Conservation (phyloP, 2,329 filamentous ascomycete species). For the Trichoderma semiorbis region DNA sequence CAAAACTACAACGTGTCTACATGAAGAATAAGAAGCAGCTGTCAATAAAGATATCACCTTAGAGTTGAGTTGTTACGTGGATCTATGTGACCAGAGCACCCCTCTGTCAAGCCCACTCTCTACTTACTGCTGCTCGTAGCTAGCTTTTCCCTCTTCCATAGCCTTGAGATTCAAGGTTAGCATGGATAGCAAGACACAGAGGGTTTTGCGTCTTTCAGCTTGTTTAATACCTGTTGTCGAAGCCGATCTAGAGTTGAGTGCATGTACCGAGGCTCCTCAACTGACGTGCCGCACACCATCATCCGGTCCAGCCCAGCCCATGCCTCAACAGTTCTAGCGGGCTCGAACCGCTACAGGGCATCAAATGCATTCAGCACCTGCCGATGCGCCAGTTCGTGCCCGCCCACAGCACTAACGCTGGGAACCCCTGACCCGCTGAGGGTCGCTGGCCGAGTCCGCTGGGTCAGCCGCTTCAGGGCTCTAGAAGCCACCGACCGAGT, state of each 20-base stretch:
- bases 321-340: not conserved
- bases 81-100: no score
- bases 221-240: no score
- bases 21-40: not conserved
- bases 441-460: constrained; percentile 12
- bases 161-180: no score
- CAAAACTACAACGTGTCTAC: not conserved
- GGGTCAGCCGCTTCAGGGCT: constrained; percentile 2
- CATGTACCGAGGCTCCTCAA: not conserved
- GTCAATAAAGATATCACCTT: not conserved
- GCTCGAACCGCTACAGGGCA: not conserved
- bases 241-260: not conserved
- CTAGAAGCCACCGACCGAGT: not conserved
- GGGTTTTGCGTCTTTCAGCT: no score
- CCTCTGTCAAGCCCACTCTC: no score
- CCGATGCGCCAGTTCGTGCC: constrained; percentile 7
- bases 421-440: constrained; percentile 8
- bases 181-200: no score
- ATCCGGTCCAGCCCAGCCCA: not conserved
- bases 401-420: not conserved
- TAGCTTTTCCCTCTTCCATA: no score
- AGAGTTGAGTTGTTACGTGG: no score
- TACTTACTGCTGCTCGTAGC: no score
- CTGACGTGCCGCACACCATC: not conserved
- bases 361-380: not conserved